These are phyloP conservation scores for Sporothrix sp. DNA, from an alignment of 2,329 filamentous ascomycete species.

Conservation along the genomic window DNA sequence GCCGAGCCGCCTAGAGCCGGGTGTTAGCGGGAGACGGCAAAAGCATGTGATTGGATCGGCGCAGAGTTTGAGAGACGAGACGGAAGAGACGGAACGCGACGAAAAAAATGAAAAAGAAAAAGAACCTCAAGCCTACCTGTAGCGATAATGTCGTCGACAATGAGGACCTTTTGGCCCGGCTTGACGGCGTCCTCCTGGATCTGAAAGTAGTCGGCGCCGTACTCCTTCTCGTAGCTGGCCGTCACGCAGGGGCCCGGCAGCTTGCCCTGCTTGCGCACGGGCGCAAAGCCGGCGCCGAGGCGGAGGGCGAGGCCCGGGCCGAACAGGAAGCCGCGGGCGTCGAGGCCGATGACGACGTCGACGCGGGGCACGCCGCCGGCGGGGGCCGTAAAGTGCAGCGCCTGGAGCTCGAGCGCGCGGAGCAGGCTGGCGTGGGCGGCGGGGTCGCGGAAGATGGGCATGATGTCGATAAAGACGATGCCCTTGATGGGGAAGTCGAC, in stretches of 20 bases:
- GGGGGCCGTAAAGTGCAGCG: constrained; percentile 44
- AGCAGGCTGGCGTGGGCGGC: constrained; percentile 65
- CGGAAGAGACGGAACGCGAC: not conserved
- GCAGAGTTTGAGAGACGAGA: not conserved
- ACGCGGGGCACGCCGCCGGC: constrained; percentile 35
- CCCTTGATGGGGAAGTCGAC: constrained; percentile 86
- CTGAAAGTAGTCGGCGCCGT: constrained; percentile 90
- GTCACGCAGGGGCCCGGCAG: constrained; percentile 81
- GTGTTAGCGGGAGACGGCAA: constrained; percentile 5
- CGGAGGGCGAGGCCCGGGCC: constrained; percentile 79
- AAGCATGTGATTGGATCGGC: constrained; percentile 3
- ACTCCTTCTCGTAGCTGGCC: constrained; percentile 87
- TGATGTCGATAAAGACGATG: constrained; percentile 95
- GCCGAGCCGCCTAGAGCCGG: constrained; percentile 69
- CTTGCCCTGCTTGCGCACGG: constrained; percentile 92
- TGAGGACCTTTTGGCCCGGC: constrained; percentile 76
- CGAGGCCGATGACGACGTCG: constrained; percentile 90
- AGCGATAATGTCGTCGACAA: constrained; percentile 97
- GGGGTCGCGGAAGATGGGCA: constrained; percentile 83
- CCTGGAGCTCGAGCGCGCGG: constrained; percentile 75
- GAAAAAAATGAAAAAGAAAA: not conserved
- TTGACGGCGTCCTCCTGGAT: constrained; percentile 83
- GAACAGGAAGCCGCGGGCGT: constrained; percentile 92
- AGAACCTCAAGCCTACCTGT: constrained; percentile 60
- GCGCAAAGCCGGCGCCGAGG: constrained; percentile 78